phyloP scores from a whole-genome alignment of 768 basidiomycete genomes.

The Podaxis mareebaensis region DNA sequence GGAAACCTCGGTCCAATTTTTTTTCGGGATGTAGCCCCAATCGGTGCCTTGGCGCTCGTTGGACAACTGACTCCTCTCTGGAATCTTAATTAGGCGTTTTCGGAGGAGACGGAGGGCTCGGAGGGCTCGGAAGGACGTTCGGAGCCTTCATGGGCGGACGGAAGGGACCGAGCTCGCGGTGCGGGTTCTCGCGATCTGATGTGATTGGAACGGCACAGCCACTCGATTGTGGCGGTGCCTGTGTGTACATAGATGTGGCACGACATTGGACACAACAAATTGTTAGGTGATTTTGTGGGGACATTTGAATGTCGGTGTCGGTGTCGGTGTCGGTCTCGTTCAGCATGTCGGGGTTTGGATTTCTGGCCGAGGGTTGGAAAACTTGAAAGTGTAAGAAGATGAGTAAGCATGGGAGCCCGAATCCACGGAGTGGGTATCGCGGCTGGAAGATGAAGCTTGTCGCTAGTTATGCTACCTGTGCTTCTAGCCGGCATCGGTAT shows the following conservation, averaged over 20 bases:
- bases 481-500: neutral
- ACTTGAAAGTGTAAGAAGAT: neutral
- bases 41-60: neutral
- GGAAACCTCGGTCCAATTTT: neutral
- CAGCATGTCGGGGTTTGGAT: neutral
- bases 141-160: slow-evolving; percentile 3
- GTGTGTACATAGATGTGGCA: neutral
- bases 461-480: too few relatives aligned
- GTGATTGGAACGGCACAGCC: neutral
- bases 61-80: neutral
- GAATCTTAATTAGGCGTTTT: neutral
- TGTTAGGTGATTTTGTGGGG: neutral
- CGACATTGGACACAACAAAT: too few relatives aligned
- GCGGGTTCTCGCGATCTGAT: neutral
- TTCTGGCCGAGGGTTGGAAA: neutral
- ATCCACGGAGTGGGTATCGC: neutral
- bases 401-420: neutral
- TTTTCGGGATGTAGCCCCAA: neutral
- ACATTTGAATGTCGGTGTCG: neutral
- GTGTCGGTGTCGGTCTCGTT: neutral
- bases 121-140: neutral
- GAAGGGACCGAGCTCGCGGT: neutral
- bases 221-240: slow-evolving; percentile 6
- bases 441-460: too few relatives aligned
- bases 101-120: neutral